phyloP scores from a whole-genome alignment of 208 protist genomes.

The Acanthamoeba castellanii region DNA sequence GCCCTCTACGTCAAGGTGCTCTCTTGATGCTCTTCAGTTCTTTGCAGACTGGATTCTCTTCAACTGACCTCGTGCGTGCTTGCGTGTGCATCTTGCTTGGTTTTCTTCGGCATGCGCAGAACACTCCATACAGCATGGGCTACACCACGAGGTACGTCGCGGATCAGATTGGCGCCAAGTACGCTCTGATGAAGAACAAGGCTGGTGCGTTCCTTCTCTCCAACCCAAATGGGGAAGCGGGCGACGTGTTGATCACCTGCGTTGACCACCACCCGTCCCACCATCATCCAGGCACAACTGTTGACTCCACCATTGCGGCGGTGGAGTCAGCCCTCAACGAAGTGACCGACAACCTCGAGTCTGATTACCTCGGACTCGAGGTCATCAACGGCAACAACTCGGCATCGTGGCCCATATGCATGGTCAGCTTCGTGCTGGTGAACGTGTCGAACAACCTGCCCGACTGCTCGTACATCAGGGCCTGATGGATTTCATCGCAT shows the following conservation, averaged over 20 bases:
- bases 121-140: slow-evolving; percentile 5
- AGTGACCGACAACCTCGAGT: background rate
- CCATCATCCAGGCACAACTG: background rate
- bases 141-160: background rate
- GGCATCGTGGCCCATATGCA: background rate
- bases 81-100: no score
- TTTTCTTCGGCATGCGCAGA: background rate
- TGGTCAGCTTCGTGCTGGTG: background rate
- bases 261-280: no score
- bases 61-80: no score
- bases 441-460: background rate
- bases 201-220: background rate
- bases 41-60: no score
- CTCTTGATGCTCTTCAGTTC: background rate
- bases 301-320: background rate
- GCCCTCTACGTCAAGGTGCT: background rate
- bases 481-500: slow-evolving; percentile 32
- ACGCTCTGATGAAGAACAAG: background rate
- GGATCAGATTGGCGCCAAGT: background rate
- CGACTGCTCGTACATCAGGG: slow-evolving; percentile 22
- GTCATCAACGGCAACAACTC: background rate
- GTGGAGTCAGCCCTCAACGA: slow-evolving; percentile 1
- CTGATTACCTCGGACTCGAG: background rate
- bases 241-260: no score
- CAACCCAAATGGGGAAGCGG: no score